Conservation (phyloP, 2,329 filamentous ascomycete genomes). For the Gliomastix tumulicola region DNA sequence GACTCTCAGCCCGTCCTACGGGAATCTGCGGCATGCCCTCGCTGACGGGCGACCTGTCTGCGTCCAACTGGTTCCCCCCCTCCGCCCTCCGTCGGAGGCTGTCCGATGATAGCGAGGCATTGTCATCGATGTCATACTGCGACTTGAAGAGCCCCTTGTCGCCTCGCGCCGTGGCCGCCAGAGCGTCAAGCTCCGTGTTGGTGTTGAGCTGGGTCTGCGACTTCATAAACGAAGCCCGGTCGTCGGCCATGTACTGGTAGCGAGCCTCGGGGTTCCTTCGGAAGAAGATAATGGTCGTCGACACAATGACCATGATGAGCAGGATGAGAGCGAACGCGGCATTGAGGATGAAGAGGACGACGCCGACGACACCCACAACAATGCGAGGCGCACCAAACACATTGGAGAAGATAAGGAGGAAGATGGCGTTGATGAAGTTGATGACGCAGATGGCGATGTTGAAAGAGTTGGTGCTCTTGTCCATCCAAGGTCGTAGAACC, state of each 20-base stretch:
- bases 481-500: conserved; percentile 91
- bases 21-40: conserved; percentile 36
- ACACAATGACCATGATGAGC: conserved; percentile 65
- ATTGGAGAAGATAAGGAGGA: conserved; percentile 80
- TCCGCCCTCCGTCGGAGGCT: conserved; percentile 27
- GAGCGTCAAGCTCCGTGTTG: conserved; percentile 81
- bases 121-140: conserved; percentile 29
- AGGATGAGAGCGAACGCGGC: conserved; percentile 77
- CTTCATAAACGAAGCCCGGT: conserved; percentile 96
- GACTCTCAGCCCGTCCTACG: conserved; percentile 24
- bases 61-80: conserved; percentile 24
- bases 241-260: conserved; percentile 95
- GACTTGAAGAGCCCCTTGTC: conserved; percentile 54
- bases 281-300: conserved; percentile 64
- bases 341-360: conserved; percentile 84
- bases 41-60: conserved; percentile 28
- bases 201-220: conserved; percentile 72
- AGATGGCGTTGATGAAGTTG: conserved; percentile 88
- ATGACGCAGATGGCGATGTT: conserved; percentile 87
- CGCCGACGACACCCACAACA: conserved; percentile 81
- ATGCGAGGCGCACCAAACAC: conserved; percentile 79
- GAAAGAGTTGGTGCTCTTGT: conserved; percentile 95
- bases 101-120: conserved; percentile 29
- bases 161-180: conserved; percentile 82
- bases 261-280: conserved; percentile 92